Evolutionary conservation across 805 yeast genomes (phyloP), one percentile per base, ranked within the genome.

Genomic region (Wickerhamomyces chambardii): DNA sequence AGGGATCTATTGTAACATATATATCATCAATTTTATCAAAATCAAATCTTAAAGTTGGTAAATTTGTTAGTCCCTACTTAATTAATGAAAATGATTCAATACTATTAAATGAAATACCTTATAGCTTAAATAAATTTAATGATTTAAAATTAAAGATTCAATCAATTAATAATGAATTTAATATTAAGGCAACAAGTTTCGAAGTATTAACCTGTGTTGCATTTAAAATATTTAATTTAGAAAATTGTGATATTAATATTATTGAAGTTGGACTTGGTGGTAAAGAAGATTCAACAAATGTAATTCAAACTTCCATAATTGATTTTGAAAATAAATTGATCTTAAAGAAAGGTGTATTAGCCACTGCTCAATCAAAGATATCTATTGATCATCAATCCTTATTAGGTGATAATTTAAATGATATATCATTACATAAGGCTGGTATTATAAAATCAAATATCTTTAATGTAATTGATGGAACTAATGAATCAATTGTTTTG

Each of bases 251-350:
- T 17, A 59, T 82, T 36, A 96, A 95, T 1, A 75, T 90, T 1
- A 58, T 90, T n/a, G 98, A 90, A 55, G 97, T 87, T 4, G 98
- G 98, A 0, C 61, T 92, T 6, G 98, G 98, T 3, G 98, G 98
- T 0, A 57, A 83, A 29, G 53, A 76, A 11, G 98, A 90, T 57
- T 85, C 97, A 1, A 90, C 98, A 0, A 90, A 90, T 59, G 84
- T 84, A 0, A 53, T 81, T 2, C 58, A 58, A 8, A 58, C 58
- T 2, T 39, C 39, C 5, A 11, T 12, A 8, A 12, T 24, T 11
- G 12, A 12, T 14, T 12, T 12, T 8, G 12, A 24, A 24, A 42
- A 40, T 5, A 19, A 38, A 47, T 36, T 40, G 14, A 17, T 38
- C 17, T 27, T 37, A 16, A 40, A 41, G 6, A 42, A 42, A 10